phyloP scores from a whole-genome alignment of 768 basidiomycete genomes.

The Steccherinum ochraceum region DNA sequence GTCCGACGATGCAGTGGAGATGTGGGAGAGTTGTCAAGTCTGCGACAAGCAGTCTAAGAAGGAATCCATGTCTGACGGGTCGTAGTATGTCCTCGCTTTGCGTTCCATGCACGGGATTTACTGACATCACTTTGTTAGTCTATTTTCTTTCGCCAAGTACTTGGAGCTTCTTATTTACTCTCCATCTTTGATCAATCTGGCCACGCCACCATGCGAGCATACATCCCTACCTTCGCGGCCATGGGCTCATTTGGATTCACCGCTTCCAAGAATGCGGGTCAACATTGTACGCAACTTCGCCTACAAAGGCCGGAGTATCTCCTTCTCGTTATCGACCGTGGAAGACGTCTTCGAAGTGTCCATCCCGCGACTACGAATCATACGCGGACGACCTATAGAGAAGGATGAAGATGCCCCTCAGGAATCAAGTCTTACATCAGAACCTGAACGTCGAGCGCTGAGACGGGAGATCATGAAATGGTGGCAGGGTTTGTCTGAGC shows the following conservation, averaged over 20 bases:
- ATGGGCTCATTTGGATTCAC: conserved; percentile 14
- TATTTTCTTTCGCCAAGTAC: conserved; percentile 24
- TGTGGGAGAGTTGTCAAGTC: conserved; percentile 24
- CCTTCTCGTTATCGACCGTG: conserved; percentile 39
- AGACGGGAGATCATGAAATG: conserved; percentile 55
- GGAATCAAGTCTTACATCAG: conserved; percentile 1
- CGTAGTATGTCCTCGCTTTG: conserved; percentile 17
- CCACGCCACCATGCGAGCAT: conserved; percentile 18
- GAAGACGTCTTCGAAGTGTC: conserved; percentile 58
- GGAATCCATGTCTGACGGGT: conserved; percentile 22
- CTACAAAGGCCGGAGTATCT: conserved; percentile 29
- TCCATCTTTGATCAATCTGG: conserved; percentile 9
- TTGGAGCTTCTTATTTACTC: conserved; percentile 24
- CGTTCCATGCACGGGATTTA: neutral
- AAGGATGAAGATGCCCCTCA: conserved; percentile 5
- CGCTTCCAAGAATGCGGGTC: conserved; percentile 25
- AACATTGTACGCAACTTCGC: conserved; percentile 38
- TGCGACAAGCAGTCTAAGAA: conserved; percentile 20
- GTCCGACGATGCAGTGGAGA: conserved; percentile 15
- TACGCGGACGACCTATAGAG: conserved; percentile 16
- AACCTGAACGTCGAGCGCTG: conserved; percentile 41
- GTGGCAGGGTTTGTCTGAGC: conserved; percentile 60
- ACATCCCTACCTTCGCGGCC: conserved; percentile 13
- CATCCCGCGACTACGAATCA: conserved; percentile 55
- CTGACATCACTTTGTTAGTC: neutral